phyloP scores from a whole-genome alignment of 2,329 filamentous ascomycete genomes.

The Teratosphaeria viscida region DNA sequence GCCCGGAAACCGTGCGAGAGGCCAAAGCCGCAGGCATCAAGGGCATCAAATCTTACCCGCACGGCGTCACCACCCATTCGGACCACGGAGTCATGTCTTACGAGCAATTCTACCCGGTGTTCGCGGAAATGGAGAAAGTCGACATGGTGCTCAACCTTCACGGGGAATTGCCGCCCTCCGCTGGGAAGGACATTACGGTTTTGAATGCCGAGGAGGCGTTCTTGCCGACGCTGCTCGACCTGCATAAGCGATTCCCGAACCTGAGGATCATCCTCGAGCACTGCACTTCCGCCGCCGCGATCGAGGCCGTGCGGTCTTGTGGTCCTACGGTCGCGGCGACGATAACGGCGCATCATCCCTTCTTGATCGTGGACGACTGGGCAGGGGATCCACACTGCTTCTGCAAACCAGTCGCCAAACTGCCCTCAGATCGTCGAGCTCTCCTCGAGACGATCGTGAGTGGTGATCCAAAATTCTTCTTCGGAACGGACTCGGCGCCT shows the following conservation, averaged over 20 bases:
- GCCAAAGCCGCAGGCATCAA: conserved; percentile 62
- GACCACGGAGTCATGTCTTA: conserved; percentile 59
- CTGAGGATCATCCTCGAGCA: conserved; percentile 65
- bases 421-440: conserved; percentile 60
- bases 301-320: conserved; percentile 66
- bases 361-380: conserved; percentile 68
- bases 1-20: conserved; percentile 50
- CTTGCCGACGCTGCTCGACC: conserved; percentile 63
- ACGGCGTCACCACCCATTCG: conserved; percentile 49
- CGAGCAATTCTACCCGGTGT: conserved; percentile 64
- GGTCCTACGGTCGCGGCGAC: conserved; percentile 68
- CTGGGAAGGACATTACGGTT: conserved; percentile 28
- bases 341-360: conserved; percentile 80
- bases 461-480: conserved; percentile 59
- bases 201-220: conserved; percentile 67
- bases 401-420: conserved; percentile 58
- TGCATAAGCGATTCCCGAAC: conserved; percentile 66
- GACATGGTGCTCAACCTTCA: conserved; percentile 86
- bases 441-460: conserved; percentile 54
- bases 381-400: conserved; percentile 63
- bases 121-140: conserved; percentile 79
- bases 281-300: conserved; percentile 73
- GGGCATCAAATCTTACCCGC: conserved; percentile 61
- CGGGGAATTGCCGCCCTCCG: conserved; percentile 62
- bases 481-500: conserved; percentile 65